These are phyloP conservation scores for Penicillium griseofulvum DNA, from an alignment of 2,329 filamentous ascomycete genomes.

Conservation along the genomic window DNA sequence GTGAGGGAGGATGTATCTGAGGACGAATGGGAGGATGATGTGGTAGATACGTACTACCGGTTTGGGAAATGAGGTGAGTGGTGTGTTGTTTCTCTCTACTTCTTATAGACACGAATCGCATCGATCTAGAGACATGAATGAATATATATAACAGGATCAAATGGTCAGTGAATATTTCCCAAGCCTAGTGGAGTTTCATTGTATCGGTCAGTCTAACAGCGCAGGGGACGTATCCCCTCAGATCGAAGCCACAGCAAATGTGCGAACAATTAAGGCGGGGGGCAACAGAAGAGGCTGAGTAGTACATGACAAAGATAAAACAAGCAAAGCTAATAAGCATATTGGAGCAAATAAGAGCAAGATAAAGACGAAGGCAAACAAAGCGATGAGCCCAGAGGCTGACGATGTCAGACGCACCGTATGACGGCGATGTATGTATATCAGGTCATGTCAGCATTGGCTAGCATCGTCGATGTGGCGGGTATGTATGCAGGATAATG, in stretches of 20 bases:
- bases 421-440: neutral
- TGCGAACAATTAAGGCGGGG: neutral
- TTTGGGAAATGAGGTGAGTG: neutral
- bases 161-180: neutral
- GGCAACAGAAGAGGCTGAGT: neutral
- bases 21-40: neutral
- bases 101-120: neutral
- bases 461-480: neutral
- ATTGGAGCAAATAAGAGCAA: neutral
- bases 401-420: neutral
- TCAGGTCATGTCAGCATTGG: neutral
- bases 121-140: neutral
- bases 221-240: slow-evolving; percentile 1
- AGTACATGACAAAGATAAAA: neutral
- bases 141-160: neutral
- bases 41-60: neutral
- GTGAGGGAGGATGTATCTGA: too few relatives aligned
- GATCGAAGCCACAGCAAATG: slow-evolving; percentile 2
- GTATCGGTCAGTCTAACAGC: slow-evolving; percentile 2
- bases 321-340: slow-evolving; percentile 4
- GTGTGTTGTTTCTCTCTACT: neutral
- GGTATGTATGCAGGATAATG: slow-evolving; percentile 20
- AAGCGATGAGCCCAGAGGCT: neutral
- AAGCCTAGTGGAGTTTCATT: neutral
- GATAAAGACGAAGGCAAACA: neutral